phyloP scores from a whole-genome alignment of 257 asterid species.

The Solanum boliviense region DNA sequence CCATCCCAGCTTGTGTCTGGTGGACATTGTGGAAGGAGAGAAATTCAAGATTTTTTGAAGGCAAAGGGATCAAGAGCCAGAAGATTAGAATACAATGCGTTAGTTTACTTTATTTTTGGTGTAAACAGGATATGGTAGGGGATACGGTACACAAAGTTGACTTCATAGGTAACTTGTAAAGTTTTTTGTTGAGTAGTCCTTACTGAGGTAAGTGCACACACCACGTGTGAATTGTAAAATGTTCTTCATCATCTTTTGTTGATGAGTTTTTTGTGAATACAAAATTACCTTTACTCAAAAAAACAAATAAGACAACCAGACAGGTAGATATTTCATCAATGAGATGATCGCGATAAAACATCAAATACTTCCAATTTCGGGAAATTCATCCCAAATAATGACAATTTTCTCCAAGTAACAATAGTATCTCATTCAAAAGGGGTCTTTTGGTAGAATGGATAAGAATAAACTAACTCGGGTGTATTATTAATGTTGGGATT shows the following conservation, averaged over 20 bases:
- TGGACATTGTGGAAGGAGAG: neutral
- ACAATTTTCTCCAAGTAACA: neutral
- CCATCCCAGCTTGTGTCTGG: neutral
- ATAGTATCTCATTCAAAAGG: neutral
- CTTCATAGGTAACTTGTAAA: neutral
- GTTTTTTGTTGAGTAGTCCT: neutral
- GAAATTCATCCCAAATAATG: neutral
- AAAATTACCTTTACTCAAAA: neutral
- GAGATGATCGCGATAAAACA: neutral
- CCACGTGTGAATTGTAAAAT: neutral
- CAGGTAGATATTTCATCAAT: neutral
- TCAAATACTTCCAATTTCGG: neutral
- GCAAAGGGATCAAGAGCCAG: neutral
- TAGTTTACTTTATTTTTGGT: neutral
- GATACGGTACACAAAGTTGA: neutral
- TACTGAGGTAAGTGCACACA: neutral
- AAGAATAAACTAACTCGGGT: neutral
- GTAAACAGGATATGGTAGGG: neutral
- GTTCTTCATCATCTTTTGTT: neutral
- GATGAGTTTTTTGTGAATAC: neutral
- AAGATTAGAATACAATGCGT: neutral
- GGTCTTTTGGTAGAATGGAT: neutral
- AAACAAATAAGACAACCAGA: neutral
- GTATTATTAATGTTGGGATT: neutral
- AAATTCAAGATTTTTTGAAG: neutral